Percentiles rank a stretch among this genome's conserved stretches.
These are phyloP conservation scores for Sphaerobolus stellatus DNA, from an alignment of 1,284 basidiomycete species.

Conservation along the genomic window DNA sequence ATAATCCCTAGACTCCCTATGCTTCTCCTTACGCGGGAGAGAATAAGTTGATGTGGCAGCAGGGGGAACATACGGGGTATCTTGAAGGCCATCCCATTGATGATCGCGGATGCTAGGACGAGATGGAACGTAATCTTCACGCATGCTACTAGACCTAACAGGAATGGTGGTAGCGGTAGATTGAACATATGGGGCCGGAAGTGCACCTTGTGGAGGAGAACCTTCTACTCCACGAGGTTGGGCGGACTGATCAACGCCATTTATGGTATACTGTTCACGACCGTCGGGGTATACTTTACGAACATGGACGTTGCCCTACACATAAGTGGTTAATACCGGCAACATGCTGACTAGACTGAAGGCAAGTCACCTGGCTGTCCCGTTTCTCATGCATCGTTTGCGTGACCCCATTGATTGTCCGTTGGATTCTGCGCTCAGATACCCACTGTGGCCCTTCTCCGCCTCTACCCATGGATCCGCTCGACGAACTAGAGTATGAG, in stretches of 20 bases:
- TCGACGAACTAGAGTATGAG: constrained; percentile 1
- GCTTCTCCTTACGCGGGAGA: no score
- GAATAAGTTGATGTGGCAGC: no score
- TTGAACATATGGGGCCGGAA: no score
- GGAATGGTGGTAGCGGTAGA: no score
- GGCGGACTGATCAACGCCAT: constrained; percentile 61
- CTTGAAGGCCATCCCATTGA: no score
- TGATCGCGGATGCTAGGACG: no score
- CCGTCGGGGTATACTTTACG: constrained; percentile 65
- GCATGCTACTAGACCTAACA: no score
- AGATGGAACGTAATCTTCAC: no score
- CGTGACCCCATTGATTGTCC: constrained; percentile 63
- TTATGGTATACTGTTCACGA: constrained; percentile 59
- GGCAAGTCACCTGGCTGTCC: constrained; percentile 52
- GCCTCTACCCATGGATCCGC: constrained; percentile 12
- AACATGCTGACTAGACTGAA: neutral
- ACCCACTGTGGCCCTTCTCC: constrained; percentile 40
- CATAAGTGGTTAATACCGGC: constrained; percentile 12
- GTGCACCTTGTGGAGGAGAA: no score
- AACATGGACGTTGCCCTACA: constrained; percentile 70
- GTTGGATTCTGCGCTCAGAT: constrained; percentile 52
- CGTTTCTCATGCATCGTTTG: constrained; percentile 54
- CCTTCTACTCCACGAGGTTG: no score
- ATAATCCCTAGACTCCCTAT: no score
- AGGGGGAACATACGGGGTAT: no score